phyloP scores from a whole-genome alignment of 2,329 filamentous ascomycete genomes.

The Penicillium sp. region DNA sequence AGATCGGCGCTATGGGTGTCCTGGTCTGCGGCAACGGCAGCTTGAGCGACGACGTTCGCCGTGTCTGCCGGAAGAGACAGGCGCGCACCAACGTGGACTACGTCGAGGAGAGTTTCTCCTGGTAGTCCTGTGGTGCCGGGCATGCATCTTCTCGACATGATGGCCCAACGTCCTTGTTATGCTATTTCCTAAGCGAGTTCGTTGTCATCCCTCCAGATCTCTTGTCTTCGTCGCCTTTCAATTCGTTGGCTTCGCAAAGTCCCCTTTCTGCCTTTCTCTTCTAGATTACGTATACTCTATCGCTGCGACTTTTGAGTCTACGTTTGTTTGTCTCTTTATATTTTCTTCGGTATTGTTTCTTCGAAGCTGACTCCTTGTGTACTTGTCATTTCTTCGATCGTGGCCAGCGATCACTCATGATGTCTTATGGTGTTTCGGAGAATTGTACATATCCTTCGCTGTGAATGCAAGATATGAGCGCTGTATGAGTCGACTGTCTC shows the following conservation, averaged over 20 bases:
- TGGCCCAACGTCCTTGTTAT: too few relatives aligned
- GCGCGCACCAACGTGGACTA: conserved; percentile 65
- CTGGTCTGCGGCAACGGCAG: conserved; percentile 74
- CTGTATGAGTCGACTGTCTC: too few relatives aligned
- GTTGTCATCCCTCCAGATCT: too few relatives aligned
- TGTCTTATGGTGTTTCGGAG: background rate
- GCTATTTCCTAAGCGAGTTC: too few relatives aligned
- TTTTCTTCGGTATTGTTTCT: background rate
- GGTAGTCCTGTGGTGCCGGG: conserved; percentile 31
- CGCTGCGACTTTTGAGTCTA: background rate
- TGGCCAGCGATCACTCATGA: background rate
- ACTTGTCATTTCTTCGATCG: background rate
- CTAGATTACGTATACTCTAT: too few relatives aligned
- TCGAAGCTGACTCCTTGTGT: background rate
- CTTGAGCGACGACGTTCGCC: conserved; percentile 71
- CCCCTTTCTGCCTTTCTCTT: too few relatives aligned
- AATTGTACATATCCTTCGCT: too few relatives aligned
- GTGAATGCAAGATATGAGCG: too few relatives aligned
- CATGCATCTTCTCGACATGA: background rate
- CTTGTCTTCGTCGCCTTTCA: too few relatives aligned
- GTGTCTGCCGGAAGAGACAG: conserved; percentile 64
- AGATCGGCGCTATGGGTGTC: conserved; percentile 85
- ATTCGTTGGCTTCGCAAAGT: too few relatives aligned
- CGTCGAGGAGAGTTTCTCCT: conserved; percentile 69
- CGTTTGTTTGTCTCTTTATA: background rate